phyloP scores from a whole-genome alignment of 2,329 filamentous ascomycete species.

The Clarireedia homoeocarpa region DNA sequence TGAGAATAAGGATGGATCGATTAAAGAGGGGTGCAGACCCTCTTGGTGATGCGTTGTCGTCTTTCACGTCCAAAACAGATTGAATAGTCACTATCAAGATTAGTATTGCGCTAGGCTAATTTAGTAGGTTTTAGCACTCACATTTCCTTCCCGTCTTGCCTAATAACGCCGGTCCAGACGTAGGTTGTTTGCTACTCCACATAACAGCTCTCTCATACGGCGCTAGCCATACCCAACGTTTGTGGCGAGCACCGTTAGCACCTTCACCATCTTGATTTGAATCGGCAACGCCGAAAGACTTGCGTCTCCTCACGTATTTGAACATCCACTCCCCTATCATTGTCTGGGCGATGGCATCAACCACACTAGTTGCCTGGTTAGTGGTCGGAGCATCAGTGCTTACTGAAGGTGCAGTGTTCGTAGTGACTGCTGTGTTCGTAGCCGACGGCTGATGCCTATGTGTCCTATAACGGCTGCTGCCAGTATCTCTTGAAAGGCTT shows the following conservation, averaged over 20 bases:
- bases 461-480: conserved; percentile 35
- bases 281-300: conserved; percentile 79
- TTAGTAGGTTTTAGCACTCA: conserved; percentile 43
- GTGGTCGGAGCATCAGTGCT: background rate
- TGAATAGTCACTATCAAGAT: conserved; percentile 71
- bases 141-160: conserved; percentile 92
- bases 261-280: conserved; percentile 61
- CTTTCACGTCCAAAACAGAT: conserved; percentile 93
- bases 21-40: conserved; percentile 64
- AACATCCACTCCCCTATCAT: conserved; percentile 99
- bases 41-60: conserved; percentile 79
- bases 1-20: conserved; percentile 89
- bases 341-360: conserved; percentile 93
- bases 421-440: conserved; percentile 37
- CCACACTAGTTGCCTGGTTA: conserved; percentile 68
- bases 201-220: conserved; percentile 94
- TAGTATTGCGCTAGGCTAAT: conserved; percentile 15
- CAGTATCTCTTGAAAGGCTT: conserved; percentile 33
- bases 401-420: conserved; percentile 18
- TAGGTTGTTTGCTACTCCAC: conserved; percentile 97
- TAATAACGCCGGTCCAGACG: conserved; percentile 76
- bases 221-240: conserved; percentile 96
- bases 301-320: conserved; percentile 80
- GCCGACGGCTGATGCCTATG: conserved; percentile 55
- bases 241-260: conserved; percentile 66